Base-by-base conservation (phyloP, 805 yeast species). In the Sporopachydermia lactativora region DNA sequence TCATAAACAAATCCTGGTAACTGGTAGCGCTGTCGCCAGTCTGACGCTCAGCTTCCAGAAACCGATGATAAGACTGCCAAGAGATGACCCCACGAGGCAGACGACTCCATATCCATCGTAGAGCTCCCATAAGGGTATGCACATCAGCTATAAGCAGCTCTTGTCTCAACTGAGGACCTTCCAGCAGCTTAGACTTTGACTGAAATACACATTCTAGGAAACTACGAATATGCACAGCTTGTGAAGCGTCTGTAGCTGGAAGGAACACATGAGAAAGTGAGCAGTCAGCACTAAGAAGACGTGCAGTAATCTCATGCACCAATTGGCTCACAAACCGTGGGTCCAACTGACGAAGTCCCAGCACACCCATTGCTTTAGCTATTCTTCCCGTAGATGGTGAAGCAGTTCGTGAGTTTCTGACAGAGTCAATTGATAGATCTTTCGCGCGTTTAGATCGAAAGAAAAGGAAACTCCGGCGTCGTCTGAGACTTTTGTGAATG, bases 261-360 rank as follows among this genome's bases (percentile, higher is more conserved):
- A 24, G n/a, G 31, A 24, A 24, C 8, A 24, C n/a, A 8, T 8
- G n/a, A 8, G 31, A 24, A n/a, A 24, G 8, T 8, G 8, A 8
- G 8, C 13, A 24, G 8, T 16, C n/a, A 19, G 15, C 11, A 16
- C 37, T 19, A 4, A 24, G 19, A 3, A 34, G 17, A 41, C 18
- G 49, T 43, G 16, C 51, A 52, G 4, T 46, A 47, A 19, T 53
- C 47, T 15, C 52, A 47, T 34, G 53, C 57, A 41, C 54, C n/a
- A n/a, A n/a, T n/a, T n/a, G n/a, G n/a, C n/a, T n/a, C n/a, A n/a
- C n/a, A n/a, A n/a, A n/a, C n/a, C n/a, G n/a, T n/a, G n/a, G n/a
- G n/a, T n/a, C n/a, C n/a, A n/a, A n/a, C n/a, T n/a, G n/a, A n/a
- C n/a, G n/a, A n/a, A n/a, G n/a, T n/a, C n/a, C n/a, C n/a, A n/a